Evolutionary conservation across 2,329 filamentous ascomycete species (phyloP).

Genomic region (Microdochium trichocladiopsis): DNA sequence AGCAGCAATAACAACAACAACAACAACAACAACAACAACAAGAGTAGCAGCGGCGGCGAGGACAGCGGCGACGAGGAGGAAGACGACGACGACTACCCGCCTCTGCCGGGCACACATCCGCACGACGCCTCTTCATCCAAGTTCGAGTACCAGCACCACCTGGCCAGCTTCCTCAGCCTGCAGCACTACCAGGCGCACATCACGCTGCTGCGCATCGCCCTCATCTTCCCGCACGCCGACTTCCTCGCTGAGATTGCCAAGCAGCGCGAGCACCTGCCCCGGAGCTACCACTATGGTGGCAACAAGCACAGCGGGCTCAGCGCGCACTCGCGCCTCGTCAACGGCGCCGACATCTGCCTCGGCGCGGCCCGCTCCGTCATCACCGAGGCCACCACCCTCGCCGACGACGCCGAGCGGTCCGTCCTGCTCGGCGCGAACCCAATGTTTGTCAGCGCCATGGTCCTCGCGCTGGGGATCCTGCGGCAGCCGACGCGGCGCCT

Average conservation of each 20-base stretch:
- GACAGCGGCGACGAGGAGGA: not conserved
- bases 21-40: not conserved
- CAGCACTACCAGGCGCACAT: conserved; percentile 8
- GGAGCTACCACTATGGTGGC: too few species aligned
- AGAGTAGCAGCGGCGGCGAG: not conserved
- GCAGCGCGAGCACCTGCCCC: conserved; percentile 4
- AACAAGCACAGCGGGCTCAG: not conserved
- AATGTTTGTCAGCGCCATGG: conserved; percentile 9
- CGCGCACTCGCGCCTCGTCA: conserved; percentile 3
- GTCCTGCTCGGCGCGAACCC: conserved; percentile 6
- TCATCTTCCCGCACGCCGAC: conserved; percentile 9
- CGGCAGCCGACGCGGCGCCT: conserved; percentile 8
- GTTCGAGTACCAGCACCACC: conserved; percentile 4
- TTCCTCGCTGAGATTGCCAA: conserved; percentile 8
- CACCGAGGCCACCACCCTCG: conserved; percentile 7
- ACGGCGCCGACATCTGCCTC: conserved; percentile 5
- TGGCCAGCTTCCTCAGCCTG: conserved; percentile 1
- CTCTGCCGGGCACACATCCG: not conserved
- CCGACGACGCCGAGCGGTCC: conserved; percentile 6
- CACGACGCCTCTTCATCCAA: too few species aligned
- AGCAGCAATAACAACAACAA: not conserved
- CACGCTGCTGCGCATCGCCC: conserved; percentile 7
- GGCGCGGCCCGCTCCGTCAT: conserved; percentile 5
- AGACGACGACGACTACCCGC: not conserved
- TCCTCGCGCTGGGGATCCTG: conserved; percentile 10